phyloP scores from a whole-genome alignment of 768 basidiomycete species.

The Lentinula boryana region DNA sequence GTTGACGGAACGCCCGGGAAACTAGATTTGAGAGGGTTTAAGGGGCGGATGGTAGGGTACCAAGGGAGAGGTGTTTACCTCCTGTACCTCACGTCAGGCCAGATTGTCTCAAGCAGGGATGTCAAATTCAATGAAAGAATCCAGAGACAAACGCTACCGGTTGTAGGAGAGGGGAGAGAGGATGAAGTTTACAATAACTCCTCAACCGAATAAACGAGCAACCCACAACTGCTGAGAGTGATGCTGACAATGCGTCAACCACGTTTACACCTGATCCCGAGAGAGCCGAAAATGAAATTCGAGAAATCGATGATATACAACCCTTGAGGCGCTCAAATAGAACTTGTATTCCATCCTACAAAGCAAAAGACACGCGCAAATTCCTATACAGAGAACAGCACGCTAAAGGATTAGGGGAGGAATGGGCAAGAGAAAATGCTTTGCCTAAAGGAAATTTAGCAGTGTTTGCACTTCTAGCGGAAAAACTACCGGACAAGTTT shows the following conservation, averaged over 20 bases:
- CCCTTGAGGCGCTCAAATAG: not conserved
- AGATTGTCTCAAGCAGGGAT: not conserved
- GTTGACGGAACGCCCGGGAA: not conserved
- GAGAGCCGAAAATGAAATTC: not conserved
- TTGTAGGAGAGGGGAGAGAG: not conserved
- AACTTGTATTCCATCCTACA: not conserved
- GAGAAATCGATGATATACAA: no score
- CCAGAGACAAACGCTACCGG: not conserved
- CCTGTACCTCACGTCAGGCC: not conserved
- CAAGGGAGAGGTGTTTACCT: not conserved
- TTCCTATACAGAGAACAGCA: not conserved
- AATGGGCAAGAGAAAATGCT: not conserved
- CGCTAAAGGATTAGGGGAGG: not conserved
- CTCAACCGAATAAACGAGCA: not conserved
- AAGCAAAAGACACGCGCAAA: not conserved
- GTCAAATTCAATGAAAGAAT: not conserved
- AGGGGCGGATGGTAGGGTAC: not conserved
- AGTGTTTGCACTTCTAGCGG: not conserved
- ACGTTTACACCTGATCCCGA: not conserved
- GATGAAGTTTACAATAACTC: not conserved
- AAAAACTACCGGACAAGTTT: not conserved
- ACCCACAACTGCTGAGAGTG: conserved; percentile 16
- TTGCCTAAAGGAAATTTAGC: not conserved
- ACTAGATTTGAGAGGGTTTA: not conserved
- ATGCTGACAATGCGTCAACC: conserved; percentile 4